Base-by-base conservation (phyloP, 2,329 filamentous ascomycete genomes). In the Phoma sp. region DNA sequence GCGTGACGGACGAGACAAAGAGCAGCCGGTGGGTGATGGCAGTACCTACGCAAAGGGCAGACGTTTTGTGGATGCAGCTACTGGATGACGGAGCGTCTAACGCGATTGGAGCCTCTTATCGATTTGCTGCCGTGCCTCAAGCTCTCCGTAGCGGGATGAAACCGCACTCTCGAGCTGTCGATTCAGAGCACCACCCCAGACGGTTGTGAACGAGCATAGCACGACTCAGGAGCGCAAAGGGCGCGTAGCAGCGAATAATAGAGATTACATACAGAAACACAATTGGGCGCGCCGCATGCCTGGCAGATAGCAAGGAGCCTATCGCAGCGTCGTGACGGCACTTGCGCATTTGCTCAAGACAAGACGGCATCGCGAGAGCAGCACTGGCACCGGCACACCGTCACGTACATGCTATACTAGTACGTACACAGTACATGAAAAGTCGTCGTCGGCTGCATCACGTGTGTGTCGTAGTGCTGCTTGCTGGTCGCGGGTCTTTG, bases 51-150 rank as follows among this genome's bases (percentile, higher is more conserved):
- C 19, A 15, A 27, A 38, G 32, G 15, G 35, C 17, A 51, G 21
- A 51, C 46, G 51, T 7, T 44, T 45, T 41, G 46, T 39, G 45
- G 36, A 50, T 25, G 46, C 46, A 45, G 32, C 52, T 46, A 27
- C 40, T 37, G 25, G 29, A 55, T 51, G 52, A 51, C 52, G 52
- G 46, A 48, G 46, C 15, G 43, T 33, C 48, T 52, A 59, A 55
- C 56, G 53, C 40, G 22, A 32, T 37, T 31, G 58, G 61, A 60
- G 61, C 58, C 62, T 60, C 53, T 64, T 60, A 64, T 65, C 61
- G 61, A 64, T 66, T 55, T 63, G 51, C 55, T 48, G 52, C 54
- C 46, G 56, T 55, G 44, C 29, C 36, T 49, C 17, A 17, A 17
- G 17, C 17, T 17, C 17, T 17, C 51, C 32, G 55, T 47, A 47